Conservation (phyloP, 2,329 filamentous ascomycete genomes). For the Alternaria novae-zelandiae region DNA sequence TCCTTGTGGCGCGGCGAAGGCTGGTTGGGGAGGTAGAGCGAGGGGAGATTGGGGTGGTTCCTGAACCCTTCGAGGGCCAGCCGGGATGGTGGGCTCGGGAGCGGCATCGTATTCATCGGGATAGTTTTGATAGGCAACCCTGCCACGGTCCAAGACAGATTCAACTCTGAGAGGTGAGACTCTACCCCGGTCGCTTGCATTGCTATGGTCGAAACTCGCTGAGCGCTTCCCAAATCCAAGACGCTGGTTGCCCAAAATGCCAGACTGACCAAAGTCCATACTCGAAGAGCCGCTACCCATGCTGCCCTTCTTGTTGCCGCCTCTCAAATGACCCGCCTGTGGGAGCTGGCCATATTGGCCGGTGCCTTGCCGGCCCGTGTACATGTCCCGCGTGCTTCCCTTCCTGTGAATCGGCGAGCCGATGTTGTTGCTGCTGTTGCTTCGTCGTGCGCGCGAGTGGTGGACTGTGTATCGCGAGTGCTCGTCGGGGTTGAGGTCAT, state of each 20-base stretch:
- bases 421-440: conserved; percentile 81
- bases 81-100: conserved; percentile 83
- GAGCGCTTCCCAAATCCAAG: conserved; percentile 65
- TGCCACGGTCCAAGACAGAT: conserved; percentile 53
- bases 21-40: conserved; percentile 47
- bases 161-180: conserved; percentile 45
- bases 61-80: conserved; percentile 70
- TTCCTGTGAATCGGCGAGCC: conserved; percentile 34
- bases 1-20: conserved; percentile 48
- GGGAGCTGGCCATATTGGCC: conserved; percentile 35
- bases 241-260: conserved; percentile 64
- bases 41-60: conserved; percentile 51
- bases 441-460: conserved; percentile 65
- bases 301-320: conserved; percentile 67
- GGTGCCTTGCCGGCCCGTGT: conserved; percentile 29
- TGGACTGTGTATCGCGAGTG: conserved; percentile 51
- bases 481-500: conserved; percentile 52
- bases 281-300: conserved; percentile 74
- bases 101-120: conserved; percentile 76
- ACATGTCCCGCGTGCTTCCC: conserved; percentile 45
- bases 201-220: conserved; percentile 73
- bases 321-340: conserved; percentile 40
- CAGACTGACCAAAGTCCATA: conserved; percentile 68
- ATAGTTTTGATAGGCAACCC: conserved; percentile 53
- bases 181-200: conserved; percentile 26